These are phyloP conservation scores for Botryotinia narcissicola DNA, from an alignment of 2,329 filamentous ascomycete genomes.

Conservation along the genomic window DNA sequence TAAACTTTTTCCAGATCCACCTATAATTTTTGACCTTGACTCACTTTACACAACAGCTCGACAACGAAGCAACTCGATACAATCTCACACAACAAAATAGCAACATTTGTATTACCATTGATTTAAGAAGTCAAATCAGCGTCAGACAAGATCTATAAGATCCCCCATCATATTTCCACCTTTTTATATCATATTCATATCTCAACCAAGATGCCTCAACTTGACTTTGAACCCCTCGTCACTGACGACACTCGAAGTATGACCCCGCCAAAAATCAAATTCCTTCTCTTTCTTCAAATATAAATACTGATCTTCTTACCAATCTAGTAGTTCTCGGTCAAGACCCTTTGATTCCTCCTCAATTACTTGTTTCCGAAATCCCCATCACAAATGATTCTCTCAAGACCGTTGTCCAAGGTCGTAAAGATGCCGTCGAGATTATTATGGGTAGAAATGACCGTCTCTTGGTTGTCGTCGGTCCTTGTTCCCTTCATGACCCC, in stretches of 20 bases:
- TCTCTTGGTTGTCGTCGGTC: conserved; percentile 89
- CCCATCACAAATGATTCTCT: conserved; percentile 64
- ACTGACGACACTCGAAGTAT: conserved; percentile 54
- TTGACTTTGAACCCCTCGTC: conserved; percentile 36
- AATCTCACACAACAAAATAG: background rate
- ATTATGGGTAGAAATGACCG: conserved; percentile 57
- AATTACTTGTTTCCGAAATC: conserved; percentile 82
- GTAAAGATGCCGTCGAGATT: conserved; percentile 53
- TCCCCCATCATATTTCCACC: background rate
- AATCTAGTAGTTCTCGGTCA: conserved; percentile 73
- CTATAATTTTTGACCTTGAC: conserved; percentile 19
- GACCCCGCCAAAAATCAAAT: conserved; percentile 27
- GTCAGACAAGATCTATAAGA: conserved; percentile 5
- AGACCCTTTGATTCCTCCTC: conserved; percentile 87
- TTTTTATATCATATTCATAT: background rate
- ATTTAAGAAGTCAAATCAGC: background rate
- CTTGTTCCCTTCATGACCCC: conserved; percentile 97
- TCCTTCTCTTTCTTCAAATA: conserved; percentile 8
- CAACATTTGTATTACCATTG: background rate
- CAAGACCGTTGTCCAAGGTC: conserved; percentile 68
- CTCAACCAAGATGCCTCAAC: conserved; percentile 33
- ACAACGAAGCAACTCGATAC: conserved; percentile 15
- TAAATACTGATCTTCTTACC: conserved; percentile 24
- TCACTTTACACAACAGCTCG: conserved; percentile 20
- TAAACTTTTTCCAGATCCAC: conserved; percentile 14